phyloP scores from a whole-genome alignment of 1,139 yeast genomes.

The Spathaspora sp. region DNA sequence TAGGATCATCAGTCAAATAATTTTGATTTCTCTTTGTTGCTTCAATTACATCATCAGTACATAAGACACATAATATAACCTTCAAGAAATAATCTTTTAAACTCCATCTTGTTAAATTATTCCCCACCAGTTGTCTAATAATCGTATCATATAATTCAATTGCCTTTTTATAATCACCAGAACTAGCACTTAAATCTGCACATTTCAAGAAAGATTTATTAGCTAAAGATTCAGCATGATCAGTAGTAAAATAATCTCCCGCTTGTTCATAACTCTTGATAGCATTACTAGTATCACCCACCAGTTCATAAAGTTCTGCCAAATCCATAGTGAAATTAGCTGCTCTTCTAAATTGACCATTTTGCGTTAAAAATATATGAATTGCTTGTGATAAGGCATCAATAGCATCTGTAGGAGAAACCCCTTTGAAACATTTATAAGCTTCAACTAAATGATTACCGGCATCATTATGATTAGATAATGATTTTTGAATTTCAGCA shows the following conservation, averaged over 20 bases:
- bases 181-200: constrained; percentile 84
- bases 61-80: constrained; percentile 77
- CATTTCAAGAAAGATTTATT: constrained; percentile 86
- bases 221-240: constrained; percentile 89
- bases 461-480: constrained; percentile 84
- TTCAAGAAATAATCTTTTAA: constrained; percentile 89
- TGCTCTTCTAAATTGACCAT: constrained; percentile 95
- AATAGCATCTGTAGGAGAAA: constrained; percentile 76
- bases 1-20: constrained; percentile 70
- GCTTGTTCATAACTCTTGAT: constrained; percentile 84
- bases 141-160: constrained; percentile 73
- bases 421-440: constrained; percentile 77
- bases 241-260: constrained; percentile 93
- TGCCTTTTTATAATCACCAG: constrained; percentile 71
- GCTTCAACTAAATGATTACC: constrained; percentile 91
- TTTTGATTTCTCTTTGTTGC: constrained; percentile 71
- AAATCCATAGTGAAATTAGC: constrained; percentile 92
- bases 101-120: constrained; percentile 82
- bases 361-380: constrained; percentile 71
- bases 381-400: constrained; percentile 75
- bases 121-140: constrained; percentile 73
- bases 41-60: constrained; percentile 82
- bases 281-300: constrained; percentile 68
- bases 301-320: constrained; percentile 79
- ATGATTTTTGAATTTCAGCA: constrained; percentile 72